Percentiles rank a stretch among this genome's conserved stretches.
Evolutionary conservation across 2,329 filamentous ascomycete species (phyloP).

Genomic region (Neopestalotiopsis rosae): DNA sequence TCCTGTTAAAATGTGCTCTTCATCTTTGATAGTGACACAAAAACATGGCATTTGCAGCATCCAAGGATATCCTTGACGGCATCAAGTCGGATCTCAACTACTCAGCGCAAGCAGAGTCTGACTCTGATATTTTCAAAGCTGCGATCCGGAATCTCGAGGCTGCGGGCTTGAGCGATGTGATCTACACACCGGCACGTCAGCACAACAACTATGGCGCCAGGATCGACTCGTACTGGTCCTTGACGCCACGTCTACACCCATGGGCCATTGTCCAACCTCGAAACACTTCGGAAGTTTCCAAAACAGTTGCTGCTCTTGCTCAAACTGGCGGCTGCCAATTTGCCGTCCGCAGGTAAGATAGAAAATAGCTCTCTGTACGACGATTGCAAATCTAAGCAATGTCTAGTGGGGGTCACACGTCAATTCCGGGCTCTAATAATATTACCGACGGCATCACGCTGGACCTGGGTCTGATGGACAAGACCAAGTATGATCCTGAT

Average conservation of each 20-base stretch:
- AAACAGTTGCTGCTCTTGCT: constrained; percentile 22
- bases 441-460: constrained; percentile 23
- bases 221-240: constrained; percentile 16
- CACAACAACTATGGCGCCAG: constrained; percentile 17
- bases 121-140: constrained; percentile 10
- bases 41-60: not conserved
- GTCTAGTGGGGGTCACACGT: constrained; percentile 19
- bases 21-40: no score
- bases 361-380: constrained; percentile 22
- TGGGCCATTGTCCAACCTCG: constrained; percentile 28
- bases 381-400: not conserved
- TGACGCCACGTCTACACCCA: constrained; percentile 22
- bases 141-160: constrained; percentile 15
- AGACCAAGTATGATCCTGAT: constrained; percentile 32
- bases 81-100: not conserved
- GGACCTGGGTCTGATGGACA: constrained; percentile 28
- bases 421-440: constrained; percentile 18
- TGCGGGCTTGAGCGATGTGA: constrained; percentile 17
- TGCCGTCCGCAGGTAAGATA: constrained; percentile 22
- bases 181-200: constrained; percentile 18
- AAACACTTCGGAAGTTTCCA: constrained; percentile 26
- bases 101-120: not conserved
- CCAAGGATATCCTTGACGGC: not conserved
- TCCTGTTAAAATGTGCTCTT: no score
- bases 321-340: constrained; percentile 21